Percentiles rank a stretch among this genome's conserved stretches.
These are phyloP conservation scores for Xylaria sp. DNA, from an alignment of 2,329 filamentous ascomycete species.

Conservation along the genomic window DNA sequence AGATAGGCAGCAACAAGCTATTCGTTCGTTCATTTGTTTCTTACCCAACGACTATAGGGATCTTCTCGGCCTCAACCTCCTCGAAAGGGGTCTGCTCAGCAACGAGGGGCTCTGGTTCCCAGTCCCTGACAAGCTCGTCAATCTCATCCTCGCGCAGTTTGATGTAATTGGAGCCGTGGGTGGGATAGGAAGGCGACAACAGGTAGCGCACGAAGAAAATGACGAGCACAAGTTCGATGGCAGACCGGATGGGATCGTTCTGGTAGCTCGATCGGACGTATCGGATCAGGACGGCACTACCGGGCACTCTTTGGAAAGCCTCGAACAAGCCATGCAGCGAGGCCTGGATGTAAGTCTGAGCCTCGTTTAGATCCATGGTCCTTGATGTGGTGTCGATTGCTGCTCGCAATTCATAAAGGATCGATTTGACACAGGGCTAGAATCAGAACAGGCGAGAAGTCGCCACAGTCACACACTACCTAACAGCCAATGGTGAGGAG, in stretches of 20 bases:
- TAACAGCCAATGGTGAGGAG: neutral
- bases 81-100: conserved; percentile 78
- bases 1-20: too few species aligned
- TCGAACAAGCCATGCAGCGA: conserved; percentile 65
- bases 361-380: conserved; percentile 72
- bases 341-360: conserved; percentile 64
- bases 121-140: conserved; percentile 95
- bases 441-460: neutral
- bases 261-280: conserved; percentile 99
- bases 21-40: conserved; percentile 35
- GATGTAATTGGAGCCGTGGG: conserved; percentile 88
- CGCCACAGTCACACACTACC: neutral
- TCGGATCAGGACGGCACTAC: conserved; percentile 91
- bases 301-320: conserved; percentile 89
- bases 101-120: conserved; percentile 93
- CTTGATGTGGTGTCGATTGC: conserved; percentile 7
- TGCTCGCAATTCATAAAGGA: conserved; percentile 16
- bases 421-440: neutral
- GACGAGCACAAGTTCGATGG: conserved; percentile 91
- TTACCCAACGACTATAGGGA: conserved; percentile 89
- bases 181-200: conserved; percentile 90
- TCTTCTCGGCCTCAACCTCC: conserved; percentile 82
- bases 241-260: conserved; percentile 92
- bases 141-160: conserved; percentile 95
- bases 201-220: conserved; percentile 96